Evolutionary conservation across 2,329 filamentous ascomycete species (phyloP), one percentile per base, ranked within the genome.

Genomic region (Neoscytalidium dimidiatum): DNA sequence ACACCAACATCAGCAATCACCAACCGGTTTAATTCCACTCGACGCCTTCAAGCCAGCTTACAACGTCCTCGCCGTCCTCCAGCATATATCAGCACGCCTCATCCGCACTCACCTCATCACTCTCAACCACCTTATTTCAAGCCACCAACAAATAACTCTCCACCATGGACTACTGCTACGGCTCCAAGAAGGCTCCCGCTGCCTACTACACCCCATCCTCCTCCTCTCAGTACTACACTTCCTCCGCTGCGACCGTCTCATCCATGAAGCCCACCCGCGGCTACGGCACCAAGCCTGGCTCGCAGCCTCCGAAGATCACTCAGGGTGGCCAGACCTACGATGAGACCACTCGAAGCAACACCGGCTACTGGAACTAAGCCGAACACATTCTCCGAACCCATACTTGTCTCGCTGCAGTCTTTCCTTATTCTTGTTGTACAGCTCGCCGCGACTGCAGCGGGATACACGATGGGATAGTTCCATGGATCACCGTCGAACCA

Each of bases 101-200:
- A 35, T n/a, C 61, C 61, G 61, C 61, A 53, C 48, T 48, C 61
- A 63, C 61, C 46, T 63, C 61, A 63, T 63, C 61, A 53, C 61
- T 53, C 38, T 63, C 35, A 26, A 46, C 35, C 11, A 43, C 61
- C 19, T 53, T 53, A 53, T 53, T 35, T 14, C 62, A 48, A 35
- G 51, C 49, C 49, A 26, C 29, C 62, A 33, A 49, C 62, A 63
- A 21, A 14, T 28, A 44, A 26, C 3, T 41, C 51, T 33, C 31
- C 41, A 63, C 14, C 29, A 63, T 63, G 49, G 43, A 64, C 51
- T 64, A 56, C 53, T 33, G n/a, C 44, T 29, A 41, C 31, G 44
- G 46, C 33, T 41, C 43, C 21, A 51, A 43, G 46, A 64, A 49
- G 41, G 44, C 52, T 28, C 19, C 44, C 17, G 29, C 53, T n/a